phyloP scores from a whole-genome alignment of 352 stramenopile genomes.

The Phytophthora pistaciae region DNA sequence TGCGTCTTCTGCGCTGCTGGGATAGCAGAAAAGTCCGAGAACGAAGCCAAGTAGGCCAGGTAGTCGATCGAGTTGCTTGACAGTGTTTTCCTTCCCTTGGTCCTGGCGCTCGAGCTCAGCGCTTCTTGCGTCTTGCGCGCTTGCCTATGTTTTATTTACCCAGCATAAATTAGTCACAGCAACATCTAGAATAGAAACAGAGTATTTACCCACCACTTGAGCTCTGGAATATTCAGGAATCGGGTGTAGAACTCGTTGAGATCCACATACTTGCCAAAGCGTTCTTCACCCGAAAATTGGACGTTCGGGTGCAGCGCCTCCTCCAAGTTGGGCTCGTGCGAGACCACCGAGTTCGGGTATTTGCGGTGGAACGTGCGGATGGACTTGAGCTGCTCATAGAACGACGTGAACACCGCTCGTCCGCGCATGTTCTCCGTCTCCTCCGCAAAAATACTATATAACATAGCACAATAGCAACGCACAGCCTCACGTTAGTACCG shows the following conservation, averaged over 20 bases:
- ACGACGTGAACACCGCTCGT: slow-evolving; percentile 85
- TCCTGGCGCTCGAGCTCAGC: slow-evolving; percentile 25
- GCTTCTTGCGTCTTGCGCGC: slow-evolving; percentile 38
- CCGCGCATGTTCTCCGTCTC: slow-evolving; percentile 85
- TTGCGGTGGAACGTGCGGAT: slow-evolving; percentile 89
- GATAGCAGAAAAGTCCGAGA: slow-evolving; percentile 75
- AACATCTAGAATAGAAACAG: neutral
- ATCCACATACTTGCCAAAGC: slow-evolving; percentile 92
- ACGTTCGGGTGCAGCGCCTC: slow-evolving; percentile 72
- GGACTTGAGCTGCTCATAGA: slow-evolving; percentile 89
- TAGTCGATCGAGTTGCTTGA: slow-evolving; percentile 60
- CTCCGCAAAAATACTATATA: slow-evolving; percentile 70
- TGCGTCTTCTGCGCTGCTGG: slow-evolving; percentile 64
- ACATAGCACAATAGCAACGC: neutral
- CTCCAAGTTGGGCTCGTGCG: slow-evolving; percentile 71
- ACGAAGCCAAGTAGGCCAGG: slow-evolving; percentile 72
- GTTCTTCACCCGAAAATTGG: slow-evolving; percentile 91
- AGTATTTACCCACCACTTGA: slow-evolving; percentile 46
- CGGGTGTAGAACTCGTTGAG: slow-evolving; percentile 85
- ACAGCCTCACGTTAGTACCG: neutral
- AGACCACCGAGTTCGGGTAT: slow-evolving; percentile 77
- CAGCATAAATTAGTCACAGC: neutral
- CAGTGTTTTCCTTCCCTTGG: slow-evolving; percentile 23
- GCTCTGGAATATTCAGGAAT: slow-evolving; percentile 79
- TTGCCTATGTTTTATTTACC: slow-evolving; percentile 29